These are phyloP conservation scores for Scutellaria minor DNA, from an alignment of 257 asterid genomes.

Conservation along the genomic window DNA sequence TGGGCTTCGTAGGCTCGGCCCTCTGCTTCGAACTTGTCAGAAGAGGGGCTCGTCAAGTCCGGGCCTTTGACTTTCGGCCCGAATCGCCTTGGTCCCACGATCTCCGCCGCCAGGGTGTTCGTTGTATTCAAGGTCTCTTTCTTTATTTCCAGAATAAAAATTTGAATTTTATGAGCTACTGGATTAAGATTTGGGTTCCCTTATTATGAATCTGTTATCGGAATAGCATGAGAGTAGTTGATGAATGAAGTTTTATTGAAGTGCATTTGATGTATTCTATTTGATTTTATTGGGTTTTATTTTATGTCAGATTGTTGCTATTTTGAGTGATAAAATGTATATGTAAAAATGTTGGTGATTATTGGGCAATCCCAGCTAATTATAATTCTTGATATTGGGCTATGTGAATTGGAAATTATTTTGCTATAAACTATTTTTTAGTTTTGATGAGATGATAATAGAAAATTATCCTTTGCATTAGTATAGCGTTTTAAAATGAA, in stretches of 20 bases:
- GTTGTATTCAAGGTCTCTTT: constrained; percentile 58
- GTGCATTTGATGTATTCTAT: constrained; percentile 8
- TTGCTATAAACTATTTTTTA: neutral
- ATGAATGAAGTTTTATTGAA: constrained; percentile 18
- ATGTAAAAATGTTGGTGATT: neutral
- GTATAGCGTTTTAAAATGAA: too few species aligned
- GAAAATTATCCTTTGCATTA: too few species aligned
- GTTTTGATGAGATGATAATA: too few species aligned
- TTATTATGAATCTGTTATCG: neutral
- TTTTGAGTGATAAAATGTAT: constrained; percentile 12
- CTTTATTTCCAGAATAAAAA: neutral
- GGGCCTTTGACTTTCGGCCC: constrained; percentile 76
- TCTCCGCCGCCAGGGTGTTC: constrained; percentile 66
- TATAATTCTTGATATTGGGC: constrained; percentile 2
- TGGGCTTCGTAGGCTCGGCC: constrained; percentile 88
- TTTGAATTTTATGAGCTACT: neutral
- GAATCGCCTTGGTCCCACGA: constrained; percentile 73
- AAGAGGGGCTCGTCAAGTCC: constrained; percentile 81
- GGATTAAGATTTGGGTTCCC: neutral
- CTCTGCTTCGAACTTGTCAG: constrained; percentile 86
- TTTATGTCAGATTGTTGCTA: neutral
- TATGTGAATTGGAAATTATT: constrained; percentile 4
- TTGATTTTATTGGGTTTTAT: constrained; percentile 15
- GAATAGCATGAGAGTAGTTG: neutral
- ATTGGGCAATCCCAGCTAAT: constrained; percentile 11